Evolutionary conservation across 352 stramenopile species (phyloP).

Genomic region (Globisporangium okanoganense): DNA sequence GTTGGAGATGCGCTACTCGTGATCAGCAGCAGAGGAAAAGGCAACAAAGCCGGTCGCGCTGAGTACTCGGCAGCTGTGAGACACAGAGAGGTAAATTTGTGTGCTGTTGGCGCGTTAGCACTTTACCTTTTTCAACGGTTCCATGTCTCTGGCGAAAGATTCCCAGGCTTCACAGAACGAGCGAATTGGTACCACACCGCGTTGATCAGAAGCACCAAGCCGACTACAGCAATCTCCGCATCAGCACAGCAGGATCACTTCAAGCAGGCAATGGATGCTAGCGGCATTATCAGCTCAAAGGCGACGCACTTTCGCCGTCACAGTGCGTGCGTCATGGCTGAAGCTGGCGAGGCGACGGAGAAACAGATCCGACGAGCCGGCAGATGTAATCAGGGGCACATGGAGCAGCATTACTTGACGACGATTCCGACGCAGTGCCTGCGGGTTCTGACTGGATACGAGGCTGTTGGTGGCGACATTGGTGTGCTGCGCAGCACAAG

Average conservation of each 20-base stretch:
- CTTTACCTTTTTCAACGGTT: not conserved
- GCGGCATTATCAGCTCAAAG: too few relatives aligned
- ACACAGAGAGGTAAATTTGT: not conserved
- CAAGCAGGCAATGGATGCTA: too few relatives aligned
- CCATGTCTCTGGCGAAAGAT: not conserved
- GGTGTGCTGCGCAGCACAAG: too few relatives aligned
- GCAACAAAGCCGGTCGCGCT: not conserved
- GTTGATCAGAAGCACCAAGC: not conserved
- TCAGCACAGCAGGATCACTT: too few relatives aligned
- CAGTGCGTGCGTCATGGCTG: too few relatives aligned
- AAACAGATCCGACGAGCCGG: too few relatives aligned
- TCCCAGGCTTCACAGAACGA: not conserved
- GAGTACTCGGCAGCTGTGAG: not conserved
- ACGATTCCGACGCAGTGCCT: not conserved
- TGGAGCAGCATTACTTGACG: not conserved
- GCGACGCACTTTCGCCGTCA: too few relatives aligned
- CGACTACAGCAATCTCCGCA: too few relatives aligned
- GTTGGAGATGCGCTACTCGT: not conserved
- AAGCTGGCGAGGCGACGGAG: too few relatives aligned
- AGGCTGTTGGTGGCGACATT: not conserved
- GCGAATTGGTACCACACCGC: not conserved
- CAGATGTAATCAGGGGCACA: too few relatives aligned
- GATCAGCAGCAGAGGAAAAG: not conserved
- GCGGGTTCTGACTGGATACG: not conserved
- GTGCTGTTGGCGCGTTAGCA: not conserved